Evolutionary conservation across 768 basidiomycete species (phyloP), one percentile per base, ranked within the genome.

Genomic region (Tylopilus rubrobrunneus): DNA sequence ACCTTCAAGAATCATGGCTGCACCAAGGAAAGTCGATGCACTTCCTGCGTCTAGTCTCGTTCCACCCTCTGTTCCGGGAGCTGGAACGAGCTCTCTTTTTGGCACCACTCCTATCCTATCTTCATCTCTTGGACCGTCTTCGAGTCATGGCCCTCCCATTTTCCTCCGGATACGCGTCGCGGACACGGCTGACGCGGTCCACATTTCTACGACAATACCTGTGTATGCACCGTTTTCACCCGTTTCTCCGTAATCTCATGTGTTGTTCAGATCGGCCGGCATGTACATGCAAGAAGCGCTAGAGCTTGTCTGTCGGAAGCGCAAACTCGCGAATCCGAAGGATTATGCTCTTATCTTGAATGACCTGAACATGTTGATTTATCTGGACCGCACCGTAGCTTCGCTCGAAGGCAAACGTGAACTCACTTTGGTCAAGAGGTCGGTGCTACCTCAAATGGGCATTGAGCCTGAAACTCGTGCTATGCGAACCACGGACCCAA

Each of bases 271-370:
- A 6, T 85, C 92, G 9, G 85, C 90, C 14, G 92, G 90, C 9
- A 97, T 93, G 87, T 98, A 98, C 68, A 88, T 98, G 83, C 93
- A 95, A 62, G 96, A 98, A 69, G 91, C 92, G 1, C 79, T 97
- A 23, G 96, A 97, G 56, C 76, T 85, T 21, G 86, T 92, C 1
- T 92, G 89, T 66, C 77, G 81, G 36, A 83, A 82, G 64, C 80
- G 86, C 46, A 83, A 82, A 62, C 70, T 91, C 28, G 71, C 74
- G 25, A 80, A 86, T 61, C 80, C 87, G 29, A 83, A 87, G 53
- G 87, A 92, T 53, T 98, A 93, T 72, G 91, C 90, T 2, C 78
- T 98, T 21, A 73, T 95, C 39, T 71, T 89, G 44, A 69, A 70
- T 12, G 68, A 75, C 12, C 76, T 77, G 1, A 86, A 84, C 53